phyloP scores from a whole-genome alignment of 345 rosid species.

The Melastoma malabathricum region DNA sequence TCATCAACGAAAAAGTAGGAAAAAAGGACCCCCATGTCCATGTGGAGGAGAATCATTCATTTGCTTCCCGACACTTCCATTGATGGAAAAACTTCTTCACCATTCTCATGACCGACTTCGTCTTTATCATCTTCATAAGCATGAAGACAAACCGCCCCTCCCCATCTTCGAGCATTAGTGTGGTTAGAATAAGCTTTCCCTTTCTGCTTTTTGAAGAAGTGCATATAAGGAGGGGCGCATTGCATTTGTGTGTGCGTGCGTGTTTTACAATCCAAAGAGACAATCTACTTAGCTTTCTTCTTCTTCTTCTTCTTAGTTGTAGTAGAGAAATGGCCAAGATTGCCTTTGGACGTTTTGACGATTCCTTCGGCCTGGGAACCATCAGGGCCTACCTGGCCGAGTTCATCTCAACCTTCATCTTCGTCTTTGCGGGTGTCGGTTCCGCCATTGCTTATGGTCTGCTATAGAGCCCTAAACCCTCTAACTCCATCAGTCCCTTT shows the following conservation, averaged over 20 bases:
- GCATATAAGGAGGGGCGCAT: too few species aligned
- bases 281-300: slow-evolving; percentile 1
- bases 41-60: slow-evolving; percentile 32
- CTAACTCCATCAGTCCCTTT: background rate
- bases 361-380: slow-evolving; percentile 71
- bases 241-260: too few species aligned
- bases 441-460: slow-evolving; percentile 83
- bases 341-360: slow-evolving; percentile 75
- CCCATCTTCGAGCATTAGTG: too few species aligned
- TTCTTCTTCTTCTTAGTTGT: background rate
- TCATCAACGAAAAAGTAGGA: too few species aligned
- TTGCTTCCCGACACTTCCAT: slow-evolving; percentile 35
- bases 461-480: background rate
- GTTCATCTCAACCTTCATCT: slow-evolving; percentile 87
- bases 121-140: too few species aligned
- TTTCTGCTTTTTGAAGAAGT: too few species aligned
- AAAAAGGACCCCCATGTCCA: too few species aligned
- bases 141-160: too few species aligned
- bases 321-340: slow-evolving; percentile 25
- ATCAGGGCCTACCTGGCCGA: slow-evolving; percentile 79
- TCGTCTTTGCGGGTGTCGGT: slow-evolving; percentile 91
- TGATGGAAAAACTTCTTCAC: too few species aligned
- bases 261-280: too few species aligned
- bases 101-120: too few species aligned
- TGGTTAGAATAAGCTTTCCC: too few species aligned